Evolutionary conservation across 2,329 filamentous ascomycete genomes (phyloP).

Genomic region (Phaeophleospora eucalypticola): DNA sequence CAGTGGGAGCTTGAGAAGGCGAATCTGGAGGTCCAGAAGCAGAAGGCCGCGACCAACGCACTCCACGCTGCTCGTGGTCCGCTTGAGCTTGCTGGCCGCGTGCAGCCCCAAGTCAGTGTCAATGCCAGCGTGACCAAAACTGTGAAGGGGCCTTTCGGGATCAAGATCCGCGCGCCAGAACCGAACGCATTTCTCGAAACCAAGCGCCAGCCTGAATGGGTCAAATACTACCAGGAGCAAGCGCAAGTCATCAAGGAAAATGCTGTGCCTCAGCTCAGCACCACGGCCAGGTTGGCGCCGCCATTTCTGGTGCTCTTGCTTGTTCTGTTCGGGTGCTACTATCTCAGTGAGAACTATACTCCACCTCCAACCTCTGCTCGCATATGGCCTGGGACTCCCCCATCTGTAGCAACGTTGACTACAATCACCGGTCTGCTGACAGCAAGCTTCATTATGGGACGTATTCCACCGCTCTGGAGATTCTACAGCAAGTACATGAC

Average conservation of each 20-base stretch:
- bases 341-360: conserved; percentile 48
- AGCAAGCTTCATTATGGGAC: conserved; percentile 57
- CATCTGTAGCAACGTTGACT: conserved; percentile 61
- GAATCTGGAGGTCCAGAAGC: conserved; percentile 18
- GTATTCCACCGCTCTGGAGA: conserved; percentile 60
- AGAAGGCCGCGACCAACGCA: conserved; percentile 18
- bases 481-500: conserved; percentile 66
- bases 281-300: conserved; percentile 43
- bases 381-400: conserved; percentile 58
- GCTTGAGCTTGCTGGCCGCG: conserved; percentile 29
- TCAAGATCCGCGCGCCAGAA: conserved; percentile 20
- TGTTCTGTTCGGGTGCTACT: conserved; percentile 39
- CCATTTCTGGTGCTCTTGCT: conserved; percentile 38
- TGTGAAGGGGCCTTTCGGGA: conserved; percentile 1
- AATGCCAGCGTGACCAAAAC: not conserved
- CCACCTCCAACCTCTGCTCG: conserved; percentile 47
- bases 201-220: conserved; percentile 32
- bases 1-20: conserved; percentile 26
- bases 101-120: conserved; percentile 22
- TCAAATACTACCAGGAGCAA: conserved; percentile 36
- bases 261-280: conserved; percentile 28
- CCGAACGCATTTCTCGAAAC: conserved; percentile 9
- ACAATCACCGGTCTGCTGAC: conserved; percentile 59
- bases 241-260: conserved; percentile 34
- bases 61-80: conserved; percentile 24